Evolutionary conservation across 2,329 filamentous ascomycete genomes (phyloP), one percentile per base, ranked within the genome.

Genomic region (Colletotrichum higginsianum): DNA sequence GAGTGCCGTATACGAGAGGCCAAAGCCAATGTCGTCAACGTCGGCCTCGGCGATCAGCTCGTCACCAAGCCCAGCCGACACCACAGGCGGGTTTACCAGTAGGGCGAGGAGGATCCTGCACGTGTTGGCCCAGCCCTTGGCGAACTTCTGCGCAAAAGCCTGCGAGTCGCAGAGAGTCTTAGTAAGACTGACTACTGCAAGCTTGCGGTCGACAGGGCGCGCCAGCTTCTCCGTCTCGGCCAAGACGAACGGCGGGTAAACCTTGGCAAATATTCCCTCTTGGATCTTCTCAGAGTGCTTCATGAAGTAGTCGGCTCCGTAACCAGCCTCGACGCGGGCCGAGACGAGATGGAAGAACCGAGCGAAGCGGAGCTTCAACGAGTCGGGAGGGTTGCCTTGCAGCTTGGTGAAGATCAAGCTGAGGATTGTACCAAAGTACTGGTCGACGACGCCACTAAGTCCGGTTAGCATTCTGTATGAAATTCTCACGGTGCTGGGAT

Each of bases 271-370:
- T 52, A 96, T 88, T 61, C 90, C 90, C 35, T 89, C 85, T 81
- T 98, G 95, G 40, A 98, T 88, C 73, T 90, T 86, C 79, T 98
- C 93, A n/a, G 94, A 91, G 74, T 94, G 89, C 75, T 88, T 88
- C 82, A 98, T 93, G 84, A 98, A 96, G 84, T 94, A 98, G 82
- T 99, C 96, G 9, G 95, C 90, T 58, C 96, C 96, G 69, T 96
- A 90, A n/a, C 95, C 94, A 75, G 90, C 90, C 74, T 96, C 92
- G 44, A 93, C 80, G 50, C 90, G 88, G 21, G 95, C 94, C 40
- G 94, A 94, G 66, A 98, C 89, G 74, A 98, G 91, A 82, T 99
- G 96, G 81, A 97, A 99, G 86, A 99, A 97, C 44, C 95, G 92
- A 65, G 95, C 93, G 80, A 99, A 98, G 64, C 95, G 92, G 66